Evolutionary conservation across 2,329 filamentous ascomycete species (phyloP).

Genomic region (Teratosphaeria viscida): DNA sequence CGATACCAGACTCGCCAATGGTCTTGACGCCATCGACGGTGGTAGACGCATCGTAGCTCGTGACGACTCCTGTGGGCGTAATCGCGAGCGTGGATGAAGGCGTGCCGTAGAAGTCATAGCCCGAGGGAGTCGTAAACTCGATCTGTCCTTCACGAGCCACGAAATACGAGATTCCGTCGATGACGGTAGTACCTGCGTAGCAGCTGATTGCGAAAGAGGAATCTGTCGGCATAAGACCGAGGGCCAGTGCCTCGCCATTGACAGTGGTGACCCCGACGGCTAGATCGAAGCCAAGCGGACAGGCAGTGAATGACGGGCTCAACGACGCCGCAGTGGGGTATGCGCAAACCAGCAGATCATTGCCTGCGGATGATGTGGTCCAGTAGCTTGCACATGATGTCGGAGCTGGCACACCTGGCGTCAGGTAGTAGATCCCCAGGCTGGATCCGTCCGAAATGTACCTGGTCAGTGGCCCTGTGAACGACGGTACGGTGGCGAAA

Average conservation of each 20-base stretch:
- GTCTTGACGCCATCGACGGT: background rate
- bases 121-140: background rate
- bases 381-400: background rate
- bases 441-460: background rate
- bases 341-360: background rate
- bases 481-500: background rate
- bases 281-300: background rate
- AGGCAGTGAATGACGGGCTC: background rate
- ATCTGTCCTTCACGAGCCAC: background rate
- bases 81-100: background rate
- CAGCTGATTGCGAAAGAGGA: background rate
- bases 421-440: background rate
- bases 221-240: background rate
- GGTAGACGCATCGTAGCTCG: background rate
- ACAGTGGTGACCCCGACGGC: background rate
- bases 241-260: background rate
- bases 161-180: background rate
- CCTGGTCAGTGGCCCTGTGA: background rate
- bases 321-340: background rate
- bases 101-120: background rate
- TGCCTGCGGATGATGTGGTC: background rate
- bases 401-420: background rate
- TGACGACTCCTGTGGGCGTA: background rate
- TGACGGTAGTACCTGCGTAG: background rate
- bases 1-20: background rate